A percentile compares a stretch with the other conserved stretches of the same genome.
Evolutionary conservation across 345 rosid species (phyloP).

Genomic region (Euphorbia lathyris): DNA sequence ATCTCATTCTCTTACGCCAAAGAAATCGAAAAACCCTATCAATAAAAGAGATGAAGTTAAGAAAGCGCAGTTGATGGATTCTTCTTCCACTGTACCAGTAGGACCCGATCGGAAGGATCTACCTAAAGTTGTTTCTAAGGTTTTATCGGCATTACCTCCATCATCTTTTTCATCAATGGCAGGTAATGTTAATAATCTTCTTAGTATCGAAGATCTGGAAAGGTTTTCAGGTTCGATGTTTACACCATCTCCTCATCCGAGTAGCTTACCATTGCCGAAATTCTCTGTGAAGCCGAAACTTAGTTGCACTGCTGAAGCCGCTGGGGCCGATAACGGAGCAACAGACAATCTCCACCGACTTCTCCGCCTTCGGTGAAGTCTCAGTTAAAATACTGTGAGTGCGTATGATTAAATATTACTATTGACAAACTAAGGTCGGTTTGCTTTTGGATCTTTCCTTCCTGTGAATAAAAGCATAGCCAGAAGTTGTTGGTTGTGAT

Average conservation of each 20-base stretch:
- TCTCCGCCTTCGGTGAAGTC: constrained; percentile 54
- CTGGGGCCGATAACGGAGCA: constrained; percentile 51
- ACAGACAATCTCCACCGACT: constrained; percentile 62
- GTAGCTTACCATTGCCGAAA: constrained; percentile 34
- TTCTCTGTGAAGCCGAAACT: constrained; percentile 27
- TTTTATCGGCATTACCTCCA: constrained; percentile 1
- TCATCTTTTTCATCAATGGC: background rate
- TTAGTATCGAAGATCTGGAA: constrained; percentile 14
- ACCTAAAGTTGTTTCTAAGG: constrained; percentile 36
- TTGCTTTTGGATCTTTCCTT: background rate
- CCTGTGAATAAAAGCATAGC: constrained; percentile 24
- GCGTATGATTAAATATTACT: background rate
- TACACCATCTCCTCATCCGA: constrained; percentile 26
- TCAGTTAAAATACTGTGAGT: background rate
- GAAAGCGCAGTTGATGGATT: background rate
- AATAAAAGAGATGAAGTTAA: constrained; percentile 6
- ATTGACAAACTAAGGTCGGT: background rate
- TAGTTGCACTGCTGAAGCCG: constrained; percentile 29
- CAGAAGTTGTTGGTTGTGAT: constrained; percentile 9
- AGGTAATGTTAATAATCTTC: background rate
- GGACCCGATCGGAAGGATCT: constrained; percentile 51
- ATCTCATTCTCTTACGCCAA: constrained; percentile 37
- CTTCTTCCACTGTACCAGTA: constrained; percentile 21
- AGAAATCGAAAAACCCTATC: constrained; percentile 28
- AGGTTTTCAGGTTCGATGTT: constrained; percentile 32